Conservation (phyloP, 2,329 filamentous ascomycete genomes). For the Paraconiothyrium sp. region DNA sequence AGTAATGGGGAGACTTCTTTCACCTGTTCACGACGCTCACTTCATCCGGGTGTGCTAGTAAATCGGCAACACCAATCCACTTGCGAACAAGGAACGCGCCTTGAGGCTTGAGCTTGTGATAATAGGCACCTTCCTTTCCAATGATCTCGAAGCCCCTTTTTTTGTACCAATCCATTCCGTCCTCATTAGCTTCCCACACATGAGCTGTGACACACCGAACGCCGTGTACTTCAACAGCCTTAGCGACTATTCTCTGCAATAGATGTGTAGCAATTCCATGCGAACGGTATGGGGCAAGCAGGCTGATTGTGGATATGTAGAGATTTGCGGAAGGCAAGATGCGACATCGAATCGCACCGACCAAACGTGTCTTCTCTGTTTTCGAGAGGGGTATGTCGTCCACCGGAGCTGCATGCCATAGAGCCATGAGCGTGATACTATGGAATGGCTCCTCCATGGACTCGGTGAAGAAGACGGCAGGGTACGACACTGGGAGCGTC, state of each 20-base stretch:
- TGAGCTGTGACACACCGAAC: constrained; percentile 67
- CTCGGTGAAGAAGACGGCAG: constrained; percentile 68
- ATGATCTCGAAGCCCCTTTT: constrained; percentile 65
- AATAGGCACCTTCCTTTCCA: constrained; percentile 65
- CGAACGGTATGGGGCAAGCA: constrained; percentile 67
- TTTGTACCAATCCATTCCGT: constrained; percentile 68
- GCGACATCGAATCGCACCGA: constrained; percentile 60
- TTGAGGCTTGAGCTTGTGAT: constrained; percentile 65
- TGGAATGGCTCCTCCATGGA: constrained; percentile 64
- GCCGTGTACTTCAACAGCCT: constrained; percentile 60
- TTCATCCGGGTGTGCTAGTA: constrained; percentile 26
- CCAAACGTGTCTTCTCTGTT: constrained; percentile 45
- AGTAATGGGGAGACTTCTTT: not conserved
- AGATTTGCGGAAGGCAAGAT: constrained; percentile 55
- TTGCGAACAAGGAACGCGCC: constrained; percentile 64
- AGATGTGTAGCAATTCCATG: constrained; percentile 67
- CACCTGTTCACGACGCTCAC: constrained; percentile 10
- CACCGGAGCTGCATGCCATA: constrained; percentile 59
- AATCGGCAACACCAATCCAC: constrained; percentile 50
- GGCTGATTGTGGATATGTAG: constrained; percentile 69
- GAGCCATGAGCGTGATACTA: constrained; percentile 66
- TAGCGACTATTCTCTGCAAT: constrained; percentile 57
- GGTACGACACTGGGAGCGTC: constrained; percentile 69
- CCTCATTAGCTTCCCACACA: constrained; percentile 70
- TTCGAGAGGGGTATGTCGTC: constrained; percentile 5